phyloP scores from a whole-genome alignment of 129 eudicot species.

The Pulicaria dysenterica region DNA sequence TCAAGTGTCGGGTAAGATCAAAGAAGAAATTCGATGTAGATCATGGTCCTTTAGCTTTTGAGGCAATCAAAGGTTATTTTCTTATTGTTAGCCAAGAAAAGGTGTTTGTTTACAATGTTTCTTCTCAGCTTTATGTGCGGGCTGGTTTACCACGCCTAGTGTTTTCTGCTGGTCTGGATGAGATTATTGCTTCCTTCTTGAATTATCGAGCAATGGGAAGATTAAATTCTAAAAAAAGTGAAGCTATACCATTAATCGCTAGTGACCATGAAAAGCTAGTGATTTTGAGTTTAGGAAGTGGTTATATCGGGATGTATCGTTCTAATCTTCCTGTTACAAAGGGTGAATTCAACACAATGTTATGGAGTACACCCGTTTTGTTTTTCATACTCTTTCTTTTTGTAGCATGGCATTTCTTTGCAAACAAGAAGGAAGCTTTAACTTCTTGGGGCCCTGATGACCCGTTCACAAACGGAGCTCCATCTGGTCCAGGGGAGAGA shows the following conservation, averaged over 20 bases:
- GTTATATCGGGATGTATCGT: slow-evolving; percentile 83
- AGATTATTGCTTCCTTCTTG: slow-evolving; percentile 70
- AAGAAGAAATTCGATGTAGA: slow-evolving; percentile 76
- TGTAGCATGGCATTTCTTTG: slow-evolving; percentile 93
- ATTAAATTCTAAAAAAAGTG: slow-evolving; percentile 32
- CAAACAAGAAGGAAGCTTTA: slow-evolving; percentile 86
- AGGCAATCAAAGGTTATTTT: slow-evolving; percentile 82
- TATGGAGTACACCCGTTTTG: slow-evolving; percentile 90
- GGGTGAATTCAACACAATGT: slow-evolving; percentile 66
- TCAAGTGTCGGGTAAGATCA: slow-evolving; percentile 94
- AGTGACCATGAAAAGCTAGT: slow-evolving; percentile 80
- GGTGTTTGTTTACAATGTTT: slow-evolving; percentile 70
- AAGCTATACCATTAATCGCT: slow-evolving; percentile 60
- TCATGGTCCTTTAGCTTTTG: slow-evolving; percentile 63
- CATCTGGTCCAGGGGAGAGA: slow-evolving; percentile 61
- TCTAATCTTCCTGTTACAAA: slow-evolving; percentile 76
- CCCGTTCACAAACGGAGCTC: slow-evolving; percentile 68
- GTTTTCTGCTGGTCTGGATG: slow-evolving; percentile 82
- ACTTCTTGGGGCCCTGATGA: slow-evolving; percentile 99
- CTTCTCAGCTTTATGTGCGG: slow-evolving; percentile 74
- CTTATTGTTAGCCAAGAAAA: slow-evolving; percentile 65
- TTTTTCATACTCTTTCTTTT: slow-evolving; percentile 82
- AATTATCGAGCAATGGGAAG: slow-evolving; percentile 45
- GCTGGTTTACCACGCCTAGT: slow-evolving; percentile 72
- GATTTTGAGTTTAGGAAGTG: slow-evolving; percentile 74